Conservation (phyloP, 495 filamentous ascomycete genomes). For the Talaromyces nanjingensis region DNA sequence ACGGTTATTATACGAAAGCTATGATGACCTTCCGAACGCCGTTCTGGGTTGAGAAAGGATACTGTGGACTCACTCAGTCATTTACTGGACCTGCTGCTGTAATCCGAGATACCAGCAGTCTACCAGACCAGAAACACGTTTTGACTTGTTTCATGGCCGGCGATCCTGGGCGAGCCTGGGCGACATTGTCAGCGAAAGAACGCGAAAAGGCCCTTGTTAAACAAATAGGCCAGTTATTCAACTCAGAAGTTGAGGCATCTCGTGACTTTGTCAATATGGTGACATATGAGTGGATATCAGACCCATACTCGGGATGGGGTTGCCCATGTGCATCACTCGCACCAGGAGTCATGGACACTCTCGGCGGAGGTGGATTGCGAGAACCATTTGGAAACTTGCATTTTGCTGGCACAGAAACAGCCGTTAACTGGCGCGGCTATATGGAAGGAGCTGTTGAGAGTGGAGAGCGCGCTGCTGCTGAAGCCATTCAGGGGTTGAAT, state of each 20-base stretch:
- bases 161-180: slow-evolving; percentile 24
- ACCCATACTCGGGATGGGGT: slow-evolving; percentile 9
- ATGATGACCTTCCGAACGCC: slow-evolving; percentile 28
- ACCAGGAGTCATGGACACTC: slow-evolving; percentile 18
- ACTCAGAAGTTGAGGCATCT: neutral
- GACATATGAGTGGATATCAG: neutral
- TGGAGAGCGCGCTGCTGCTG: neutral
- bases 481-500: neutral
- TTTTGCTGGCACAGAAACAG: slow-evolving; percentile 42
- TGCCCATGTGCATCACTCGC: slow-evolving; percentile 19
- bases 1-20: slow-evolving; percentile 33
- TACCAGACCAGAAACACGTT: slow-evolving; percentile 23
- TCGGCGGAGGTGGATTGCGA: slow-evolving; percentile 16
- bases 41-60: slow-evolving; percentile 31
- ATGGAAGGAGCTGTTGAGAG: slow-evolving; percentile 38
- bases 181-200: slow-evolving; percentile 10
- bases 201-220: slow-evolving; percentile 7
- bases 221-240: neutral
- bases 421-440: slow-evolving; percentile 37
- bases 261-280: neutral
- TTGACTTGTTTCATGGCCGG: slow-evolving; percentile 38
- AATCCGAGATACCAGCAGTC: slow-evolving; percentile 32
- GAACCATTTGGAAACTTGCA: slow-evolving; percentile 30
- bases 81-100: slow-evolving; percentile 29
- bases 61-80: slow-evolving; percentile 27